Evolutionary conservation across 176 grass and related monocot genomes (phyloP).

Genomic region (Saccharum spontaneum): DNA sequence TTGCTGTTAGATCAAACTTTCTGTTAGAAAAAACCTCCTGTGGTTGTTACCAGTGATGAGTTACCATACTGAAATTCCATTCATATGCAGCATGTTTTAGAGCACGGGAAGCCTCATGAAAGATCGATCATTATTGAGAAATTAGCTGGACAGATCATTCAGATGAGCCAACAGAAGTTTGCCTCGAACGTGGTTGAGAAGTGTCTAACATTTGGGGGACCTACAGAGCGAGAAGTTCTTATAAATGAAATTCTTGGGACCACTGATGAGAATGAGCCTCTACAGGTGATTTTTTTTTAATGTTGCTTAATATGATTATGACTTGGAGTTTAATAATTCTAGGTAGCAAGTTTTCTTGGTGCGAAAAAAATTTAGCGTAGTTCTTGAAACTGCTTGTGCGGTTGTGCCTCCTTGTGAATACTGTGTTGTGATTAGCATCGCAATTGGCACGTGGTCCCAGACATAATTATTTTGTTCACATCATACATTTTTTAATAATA

Average conservation of each 20-base stretch:
- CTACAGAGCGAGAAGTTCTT: constrained; percentile 70
- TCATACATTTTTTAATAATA: neutral
- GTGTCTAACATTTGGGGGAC: constrained; percentile 86
- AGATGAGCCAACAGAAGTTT: constrained; percentile 99
- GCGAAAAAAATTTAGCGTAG: neutral
- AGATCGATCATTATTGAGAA: constrained; percentile 82
- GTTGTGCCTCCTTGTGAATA: neutral
- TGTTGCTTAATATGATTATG: neutral
- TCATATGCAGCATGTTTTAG: constrained; percentile 79
- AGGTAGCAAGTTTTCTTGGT: neutral
- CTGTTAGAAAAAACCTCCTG: neutral
- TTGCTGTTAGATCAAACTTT: neutral
- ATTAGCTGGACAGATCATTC: constrained; percentile 91
- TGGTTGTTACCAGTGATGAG: neutral
- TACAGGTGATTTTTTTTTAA: constrained; percentile 56
- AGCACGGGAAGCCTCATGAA: constrained; percentile 84
- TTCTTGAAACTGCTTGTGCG: neutral
- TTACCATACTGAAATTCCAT: constrained; percentile 1
- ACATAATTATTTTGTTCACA: neutral
- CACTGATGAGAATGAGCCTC: constrained; percentile 92
- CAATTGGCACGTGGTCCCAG: neutral
- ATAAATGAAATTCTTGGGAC: constrained; percentile 94
- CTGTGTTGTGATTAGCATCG: neutral
- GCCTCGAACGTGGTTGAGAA: constrained; percentile 97
- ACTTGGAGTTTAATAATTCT: neutral